A percentile compares a stretch with the other conserved stretches of the same genome.
Conservation (phyloP, 495 filamentous ascomycete genomes). For the Lichina pygmaea region DNA sequence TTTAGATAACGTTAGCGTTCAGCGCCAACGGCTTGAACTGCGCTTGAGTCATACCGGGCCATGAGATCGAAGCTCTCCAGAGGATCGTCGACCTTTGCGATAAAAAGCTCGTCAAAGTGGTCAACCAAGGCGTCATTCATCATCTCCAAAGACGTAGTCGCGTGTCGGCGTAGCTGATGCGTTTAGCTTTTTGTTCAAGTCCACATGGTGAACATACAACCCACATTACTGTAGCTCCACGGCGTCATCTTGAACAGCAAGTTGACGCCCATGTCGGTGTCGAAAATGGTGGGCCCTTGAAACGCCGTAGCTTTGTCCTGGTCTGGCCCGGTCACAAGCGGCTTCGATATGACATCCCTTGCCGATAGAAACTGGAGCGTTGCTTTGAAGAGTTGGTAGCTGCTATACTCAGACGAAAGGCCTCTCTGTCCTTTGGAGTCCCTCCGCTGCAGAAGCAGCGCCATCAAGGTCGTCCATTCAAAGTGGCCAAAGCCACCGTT, state of each 20-base stretch:
- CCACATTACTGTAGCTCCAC: constrained; percentile 43
- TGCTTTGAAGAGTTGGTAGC: constrained; percentile 86
- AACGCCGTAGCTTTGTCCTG: constrained; percentile 11
- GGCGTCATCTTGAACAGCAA: constrained; percentile 73
- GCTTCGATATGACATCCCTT: constrained; percentile 35
- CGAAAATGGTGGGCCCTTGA: constrained; percentile 26
- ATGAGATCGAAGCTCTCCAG: constrained; percentile 44
- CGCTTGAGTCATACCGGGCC: constrained; percentile 6
- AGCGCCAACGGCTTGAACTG: no score
- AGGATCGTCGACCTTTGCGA: constrained; percentile 39
- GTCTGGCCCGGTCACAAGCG: constrained; percentile 23
- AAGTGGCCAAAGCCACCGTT: constrained; percentile 83
- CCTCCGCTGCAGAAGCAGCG: constrained; percentile 55
- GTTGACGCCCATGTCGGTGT: constrained; percentile 47
- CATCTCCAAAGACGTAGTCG: constrained; percentile 36
- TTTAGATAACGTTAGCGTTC: no score
- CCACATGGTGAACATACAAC: constrained; percentile 7
- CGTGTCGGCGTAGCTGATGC: constrained; percentile 34
- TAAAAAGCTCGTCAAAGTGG: constrained; percentile 62
- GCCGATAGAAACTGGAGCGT: constrained; percentile 57
- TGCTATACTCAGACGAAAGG: constrained; percentile 55
- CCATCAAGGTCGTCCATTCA: constrained; percentile 57
- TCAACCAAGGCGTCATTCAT: constrained; percentile 48
- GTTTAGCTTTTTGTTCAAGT: constrained; percentile 4
- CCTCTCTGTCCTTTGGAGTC: constrained; percentile 39